Percentiles rank a stretch among this genome's conserved stretches.
Conservation (phyloP, 2,329 filamentous ascomycete species). For the Elsinoe necatrix region DNA sequence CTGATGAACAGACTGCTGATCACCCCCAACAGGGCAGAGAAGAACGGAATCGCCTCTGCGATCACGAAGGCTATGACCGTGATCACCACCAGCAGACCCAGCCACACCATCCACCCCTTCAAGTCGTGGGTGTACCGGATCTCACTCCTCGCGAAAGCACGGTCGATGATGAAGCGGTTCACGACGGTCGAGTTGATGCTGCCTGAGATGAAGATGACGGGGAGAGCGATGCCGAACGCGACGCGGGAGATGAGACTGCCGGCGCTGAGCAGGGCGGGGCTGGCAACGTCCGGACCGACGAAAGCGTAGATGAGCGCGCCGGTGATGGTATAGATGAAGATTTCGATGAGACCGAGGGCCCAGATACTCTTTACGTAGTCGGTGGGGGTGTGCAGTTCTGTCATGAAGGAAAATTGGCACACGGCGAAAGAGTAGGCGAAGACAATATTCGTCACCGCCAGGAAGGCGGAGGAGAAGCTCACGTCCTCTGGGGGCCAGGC, state of each 20-base stretch:
- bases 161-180: conserved; percentile 52
- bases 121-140: conserved; percentile 37
- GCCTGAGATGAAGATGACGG: conserved; percentile 65
- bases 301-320: conserved; percentile 62
- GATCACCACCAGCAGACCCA: conserved; percentile 46
- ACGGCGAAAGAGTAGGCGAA: conserved; percentile 51
- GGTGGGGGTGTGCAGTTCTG: conserved; percentile 55
- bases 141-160: conserved; percentile 50
- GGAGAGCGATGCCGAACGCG: conserved; percentile 61
- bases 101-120: conserved; percentile 50
- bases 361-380: conserved; percentile 52
- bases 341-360: conserved; percentile 56
- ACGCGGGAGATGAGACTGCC: conserved; percentile 50
- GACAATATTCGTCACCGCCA: conserved; percentile 61
- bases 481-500: conserved; percentile 29
- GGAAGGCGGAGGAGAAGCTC: conserved; percentile 49
- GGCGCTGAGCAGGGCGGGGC: conserved; percentile 59
- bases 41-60: conserved; percentile 63
- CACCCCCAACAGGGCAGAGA: conserved; percentile 60
- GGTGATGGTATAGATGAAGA: conserved; percentile 55
- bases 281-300: conserved; percentile 52
- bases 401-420: conserved; percentile 60
- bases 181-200: conserved; percentile 56
- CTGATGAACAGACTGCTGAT: conserved; percentile 56
- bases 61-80: conserved; percentile 62